Evolutionary conservation across 164 flowering plant genomes (phyloP).

Genomic region (Umbellularia californica): DNA sequence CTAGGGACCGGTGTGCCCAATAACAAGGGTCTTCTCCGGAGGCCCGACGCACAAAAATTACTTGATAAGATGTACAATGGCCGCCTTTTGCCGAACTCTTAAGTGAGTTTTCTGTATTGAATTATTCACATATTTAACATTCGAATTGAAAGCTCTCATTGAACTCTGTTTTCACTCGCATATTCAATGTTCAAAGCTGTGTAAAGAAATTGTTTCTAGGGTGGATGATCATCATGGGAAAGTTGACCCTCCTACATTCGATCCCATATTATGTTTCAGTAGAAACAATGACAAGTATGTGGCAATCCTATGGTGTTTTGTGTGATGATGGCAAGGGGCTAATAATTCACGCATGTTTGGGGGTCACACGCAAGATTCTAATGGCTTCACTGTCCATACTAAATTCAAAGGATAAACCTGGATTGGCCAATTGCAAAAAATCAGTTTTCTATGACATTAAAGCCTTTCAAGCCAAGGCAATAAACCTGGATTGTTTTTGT

Average conservation of each 20-base stretch:
- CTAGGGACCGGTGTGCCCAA: constrained; percentile 93
- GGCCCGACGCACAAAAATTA: constrained; percentile 75
- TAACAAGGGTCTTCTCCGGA: constrained; percentile 87
- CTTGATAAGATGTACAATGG: constrained; percentile 98
- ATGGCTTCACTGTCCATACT: too few relatives aligned
- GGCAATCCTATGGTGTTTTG: neutral
- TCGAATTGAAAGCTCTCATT: neutral
- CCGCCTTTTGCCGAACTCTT: constrained; percentile 65
- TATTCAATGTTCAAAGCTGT: neutral
- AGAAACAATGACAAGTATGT: neutral
- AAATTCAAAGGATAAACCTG: too few relatives aligned
- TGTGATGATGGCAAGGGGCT: neutral
- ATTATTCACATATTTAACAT: neutral
- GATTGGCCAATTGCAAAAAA: too few relatives aligned
- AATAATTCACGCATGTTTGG: too few relatives aligned
- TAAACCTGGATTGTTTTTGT: too few relatives aligned
- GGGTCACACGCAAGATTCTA: too few relatives aligned
- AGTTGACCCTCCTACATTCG: neutral
- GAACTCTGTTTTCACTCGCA: neutral
- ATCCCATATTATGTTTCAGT: neutral
- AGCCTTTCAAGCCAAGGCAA: too few relatives aligned
- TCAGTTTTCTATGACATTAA: too few relatives aligned
- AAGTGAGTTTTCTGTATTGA: constrained; percentile 6
- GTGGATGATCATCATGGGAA: neutral
- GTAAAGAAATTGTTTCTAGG: neutral